A percentile compares a stretch with the other conserved stretches of the same genome.
phyloP scores from a whole-genome alignment of 2,329 filamentous ascomycete genomes.

The Botrytis fragariae region DNA sequence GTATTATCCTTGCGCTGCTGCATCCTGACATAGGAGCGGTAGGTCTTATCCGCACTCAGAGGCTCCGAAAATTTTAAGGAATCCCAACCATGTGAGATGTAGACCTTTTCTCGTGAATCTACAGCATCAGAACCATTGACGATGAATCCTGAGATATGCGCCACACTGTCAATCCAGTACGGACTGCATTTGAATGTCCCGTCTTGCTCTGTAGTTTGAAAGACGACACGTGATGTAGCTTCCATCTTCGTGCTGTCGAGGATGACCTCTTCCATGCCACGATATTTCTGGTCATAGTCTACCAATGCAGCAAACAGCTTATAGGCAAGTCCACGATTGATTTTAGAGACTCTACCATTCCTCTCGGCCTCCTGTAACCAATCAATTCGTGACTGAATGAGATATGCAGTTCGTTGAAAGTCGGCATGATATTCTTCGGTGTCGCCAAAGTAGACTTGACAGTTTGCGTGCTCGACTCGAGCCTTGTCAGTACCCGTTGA shows the following conservation, averaged over 20 bases:
- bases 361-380: slow-evolving; percentile 19
- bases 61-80: slow-evolving; percentile 50
- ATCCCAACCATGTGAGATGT: slow-evolving; percentile 58
- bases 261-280: slow-evolving; percentile 58
- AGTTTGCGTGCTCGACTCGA: slow-evolving; percentile 16
- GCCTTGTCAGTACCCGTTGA: slow-evolving; percentile 47
- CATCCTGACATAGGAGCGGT: slow-evolving; percentile 58
- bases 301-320: slow-evolving; percentile 63
- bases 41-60: slow-evolving; percentile 45
- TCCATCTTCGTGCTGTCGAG: slow-evolving; percentile 49
- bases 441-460: slow-evolving; percentile 16
- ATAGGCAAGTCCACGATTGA: slow-evolving; percentile 66
- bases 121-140: slow-evolving; percentile 49
- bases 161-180: slow-evolving; percentile 58
- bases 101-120: slow-evolving; percentile 54
- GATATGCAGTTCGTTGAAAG: slow-evolving; percentile 18
- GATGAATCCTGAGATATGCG: slow-evolving; percentile 60
- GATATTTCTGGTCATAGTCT: slow-evolving; percentile 54
- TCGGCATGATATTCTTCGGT: slow-evolving; percentile 14
- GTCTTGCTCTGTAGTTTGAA: slow-evolving; percentile 49
- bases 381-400: slow-evolving; percentile 20
- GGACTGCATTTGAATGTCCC: slow-evolving; percentile 56
- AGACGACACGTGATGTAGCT: slow-evolving; percentile 45
- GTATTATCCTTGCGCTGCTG: slow-evolving; percentile 34
- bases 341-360: slow-evolving; percentile 59